Conservation (phyloP, 2,329 filamentous ascomycete genomes). For the Shiraia sp. region DNA sequence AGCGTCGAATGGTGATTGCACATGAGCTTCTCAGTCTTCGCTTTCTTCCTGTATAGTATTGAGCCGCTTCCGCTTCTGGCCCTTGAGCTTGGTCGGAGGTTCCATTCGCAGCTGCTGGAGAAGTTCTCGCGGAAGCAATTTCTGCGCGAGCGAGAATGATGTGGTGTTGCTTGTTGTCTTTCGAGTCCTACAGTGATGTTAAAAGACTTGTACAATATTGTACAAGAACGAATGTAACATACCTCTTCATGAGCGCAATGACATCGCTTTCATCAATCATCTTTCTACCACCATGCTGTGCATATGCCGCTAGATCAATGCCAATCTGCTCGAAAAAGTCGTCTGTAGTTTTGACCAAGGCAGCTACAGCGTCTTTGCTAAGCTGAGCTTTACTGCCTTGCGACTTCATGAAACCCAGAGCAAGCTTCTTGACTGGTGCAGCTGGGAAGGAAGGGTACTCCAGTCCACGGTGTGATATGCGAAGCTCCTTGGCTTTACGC, state of each 20-base stretch:
- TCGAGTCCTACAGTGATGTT: slow-evolving; percentile 47
- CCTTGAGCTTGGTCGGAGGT: slow-evolving; percentile 51
- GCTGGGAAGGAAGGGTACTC: slow-evolving; percentile 75
- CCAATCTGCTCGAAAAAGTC: slow-evolving; percentile 91
- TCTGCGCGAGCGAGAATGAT: slow-evolving; percentile 82
- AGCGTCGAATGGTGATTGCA: slow-evolving; percentile 70
- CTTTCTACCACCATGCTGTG: slow-evolving; percentile 79
- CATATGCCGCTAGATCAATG: slow-evolving; percentile 78
- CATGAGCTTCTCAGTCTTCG: slow-evolving; percentile 43
- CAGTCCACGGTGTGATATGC: slow-evolving; percentile 71
- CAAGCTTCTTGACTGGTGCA: slow-evolving; percentile 72
- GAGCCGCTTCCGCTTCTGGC: slow-evolving; percentile 47
- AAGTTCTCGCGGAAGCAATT: slow-evolving; percentile 78
- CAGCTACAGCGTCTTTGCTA: slow-evolving; percentile 71
- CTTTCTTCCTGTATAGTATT: slow-evolving; percentile 50
- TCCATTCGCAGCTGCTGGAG: slow-evolving; percentile 78
- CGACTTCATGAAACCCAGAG: slow-evolving; percentile 70
- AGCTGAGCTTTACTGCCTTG: slow-evolving; percentile 71
- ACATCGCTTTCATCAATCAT: slow-evolving; percentile 87
- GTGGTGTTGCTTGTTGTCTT: slow-evolving; percentile 73
- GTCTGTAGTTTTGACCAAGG: slow-evolving; percentile 79
- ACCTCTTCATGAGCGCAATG: slow-evolving; percentile 81
- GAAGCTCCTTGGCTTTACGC: slow-evolving; percentile 55
- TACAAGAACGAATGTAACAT: slow-evolving; percentile 44
- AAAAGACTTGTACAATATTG: slow-evolving; percentile 14